Percentiles rank a stretch among this genome's conserved stretches.
phyloP scores from a whole-genome alignment of 805 yeast genomes.

The Brettanomyces sp. region DNA sequence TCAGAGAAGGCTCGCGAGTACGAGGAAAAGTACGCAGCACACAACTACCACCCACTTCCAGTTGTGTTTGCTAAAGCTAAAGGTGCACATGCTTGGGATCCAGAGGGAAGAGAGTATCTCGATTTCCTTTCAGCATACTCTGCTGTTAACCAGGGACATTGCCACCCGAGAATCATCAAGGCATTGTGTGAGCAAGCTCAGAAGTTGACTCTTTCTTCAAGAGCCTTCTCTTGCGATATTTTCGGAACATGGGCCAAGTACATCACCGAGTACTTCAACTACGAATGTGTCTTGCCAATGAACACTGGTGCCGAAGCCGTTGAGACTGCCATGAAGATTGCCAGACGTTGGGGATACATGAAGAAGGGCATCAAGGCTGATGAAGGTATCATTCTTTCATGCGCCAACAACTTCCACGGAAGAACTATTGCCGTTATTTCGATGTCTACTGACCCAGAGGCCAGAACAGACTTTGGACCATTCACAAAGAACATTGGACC shows the following conservation, averaged over 20 bases:
- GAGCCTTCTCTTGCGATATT: constrained; percentile 87
- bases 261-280: constrained; percentile 79
- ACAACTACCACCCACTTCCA: constrained; percentile 94
- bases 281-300: constrained; percentile 94
- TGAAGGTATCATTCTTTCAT: constrained; percentile 83
- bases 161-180: constrained; percentile 83
- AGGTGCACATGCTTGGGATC: constrained; percentile 97
- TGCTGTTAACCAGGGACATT: constrained; percentile 97
- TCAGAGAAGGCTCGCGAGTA: constrained; percentile 55
- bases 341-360: constrained; percentile 95
- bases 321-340: constrained; percentile 87
- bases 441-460: constrained; percentile 93
- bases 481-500: constrained; percentile 81
- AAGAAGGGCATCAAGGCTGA: constrained; percentile 74
- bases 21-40: constrained; percentile 84
- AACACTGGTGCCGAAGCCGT: constrained; percentile 99
- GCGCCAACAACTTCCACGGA: constrained; percentile 90
- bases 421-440: constrained; percentile 92
- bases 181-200: constrained; percentile 86
- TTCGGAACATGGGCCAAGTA: constrained; percentile 83
- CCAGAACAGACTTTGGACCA: constrained; percentile 83
- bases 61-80: constrained; percentile 80
- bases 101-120: constrained; percentile 88
- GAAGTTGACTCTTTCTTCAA: constrained; percentile 73
- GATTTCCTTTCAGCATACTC: constrained; percentile 93